Percentiles rank a stretch among this genome's conserved stretches.
phyloP scores from a whole-genome alignment of 805 yeast species.

The Pichia rugopelliculosa region DNA sequence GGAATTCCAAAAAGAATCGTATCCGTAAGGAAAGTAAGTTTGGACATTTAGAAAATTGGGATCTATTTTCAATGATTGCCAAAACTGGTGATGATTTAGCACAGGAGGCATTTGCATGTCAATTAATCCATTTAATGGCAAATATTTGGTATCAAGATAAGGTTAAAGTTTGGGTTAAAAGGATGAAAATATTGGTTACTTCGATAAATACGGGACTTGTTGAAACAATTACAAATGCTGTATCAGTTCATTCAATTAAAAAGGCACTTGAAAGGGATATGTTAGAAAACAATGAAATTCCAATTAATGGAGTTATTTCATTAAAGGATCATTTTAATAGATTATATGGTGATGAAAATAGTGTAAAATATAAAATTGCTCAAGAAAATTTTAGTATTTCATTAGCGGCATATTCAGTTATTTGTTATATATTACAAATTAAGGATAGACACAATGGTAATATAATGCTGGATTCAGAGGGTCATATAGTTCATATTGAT shows the following conservation, averaged over 20 bases:
- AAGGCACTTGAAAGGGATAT: conserved; percentile 80
- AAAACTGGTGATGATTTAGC: conserved; percentile 94
- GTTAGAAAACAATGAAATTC: conserved; percentile 56
- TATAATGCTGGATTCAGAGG: conserved; percentile 92
- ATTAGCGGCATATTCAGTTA: conserved; percentile 85
- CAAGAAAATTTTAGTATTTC: conserved; percentile 81
- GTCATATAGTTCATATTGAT: conserved; percentile 92
- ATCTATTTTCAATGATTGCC: conserved; percentile 88
- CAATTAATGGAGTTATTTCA: conserved; percentile 63
- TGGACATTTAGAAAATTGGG: conserved; percentile 92
- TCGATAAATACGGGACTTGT: conserved; percentile 88
- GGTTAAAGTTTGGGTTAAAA: conserved; percentile 82
- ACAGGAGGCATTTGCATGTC: conserved; percentile 98
- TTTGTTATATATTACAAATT: conserved; percentile 83
- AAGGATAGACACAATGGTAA: conserved; percentile 97
- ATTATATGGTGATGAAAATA: conserved; percentile 60
- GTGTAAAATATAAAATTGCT: conserved; percentile 57
- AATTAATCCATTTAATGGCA: conserved; percentile 79
- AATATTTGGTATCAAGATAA: conserved; percentile 69
- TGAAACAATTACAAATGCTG: conserved; percentile 92
- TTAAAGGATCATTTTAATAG: conserved; percentile 71
- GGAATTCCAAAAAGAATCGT: conserved; percentile 76
- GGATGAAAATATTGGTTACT: conserved; percentile 87
- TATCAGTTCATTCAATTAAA: conserved; percentile 89
- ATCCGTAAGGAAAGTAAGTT: conserved; percentile 70